Evolutionary conservation across 2,329 filamentous ascomycete species (phyloP), one percentile per base, ranked within the genome.

Genomic region (Fusarium sp.): DNA sequence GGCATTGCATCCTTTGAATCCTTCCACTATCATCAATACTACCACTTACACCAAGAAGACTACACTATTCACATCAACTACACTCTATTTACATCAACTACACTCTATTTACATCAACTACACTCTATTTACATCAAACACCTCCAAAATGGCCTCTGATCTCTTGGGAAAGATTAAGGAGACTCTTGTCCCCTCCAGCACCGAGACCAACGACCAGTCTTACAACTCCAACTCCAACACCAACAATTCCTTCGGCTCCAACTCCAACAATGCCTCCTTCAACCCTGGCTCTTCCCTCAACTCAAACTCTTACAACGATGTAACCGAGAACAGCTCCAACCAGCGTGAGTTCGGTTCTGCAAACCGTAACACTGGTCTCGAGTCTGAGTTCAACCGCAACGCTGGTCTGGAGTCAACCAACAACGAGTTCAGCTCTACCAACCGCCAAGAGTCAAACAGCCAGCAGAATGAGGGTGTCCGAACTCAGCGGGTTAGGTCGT

Each of bases 131-230:
- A 59, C 12, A 12, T 12, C 13, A 6, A 18, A 13, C 4, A n/a
- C 7, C 0, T 15, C 15, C 43, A 69, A 24, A 44, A 73, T 73
- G 70, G 59, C 64, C 8, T 67, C 67, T 3, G 58, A 72, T 15
- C 60, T 73, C 8, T n/a, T 73, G 27, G 59, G 62, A 43, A 73
- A 73, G 52, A 59, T 73, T 34, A 73, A 73, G 58, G 70, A 73
- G 60, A 73, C 70, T 3, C 46, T 72, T 0, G 45, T 44, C 10
- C 65, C 62, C 4, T 54, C 56, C 5, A 65, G 22, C n/a, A 55
- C 51, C 12, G 58, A 66, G 52, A 58, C 51, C 6, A 44, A 59
- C 18, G 47, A 41, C 24, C 44, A 65, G 48, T 65, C 58, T 5
- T 48, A 66, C 15, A 45, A 41, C 24, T 45, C n/a, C 3, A 61